A percentile compares a stretch with the other conserved stretches of the same genome.
Evolutionary conservation across 768 basidiomycete genomes (phyloP).

Genomic region (Collybia sordida): DNA sequence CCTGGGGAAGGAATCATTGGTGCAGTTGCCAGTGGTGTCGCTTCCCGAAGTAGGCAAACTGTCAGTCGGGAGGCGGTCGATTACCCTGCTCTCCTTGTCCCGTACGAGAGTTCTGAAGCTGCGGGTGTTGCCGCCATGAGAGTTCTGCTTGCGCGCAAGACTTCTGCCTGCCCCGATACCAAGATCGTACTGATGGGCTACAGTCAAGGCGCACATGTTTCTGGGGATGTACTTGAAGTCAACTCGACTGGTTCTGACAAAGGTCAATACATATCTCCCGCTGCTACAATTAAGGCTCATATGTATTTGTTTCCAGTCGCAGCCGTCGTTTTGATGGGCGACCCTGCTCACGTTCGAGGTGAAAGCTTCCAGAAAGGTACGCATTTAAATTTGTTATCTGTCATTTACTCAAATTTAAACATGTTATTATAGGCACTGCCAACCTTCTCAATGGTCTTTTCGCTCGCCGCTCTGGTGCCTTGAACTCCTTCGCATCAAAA

Average conservation of each 20-base stretch:
- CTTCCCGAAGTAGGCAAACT: constrained; percentile 8
- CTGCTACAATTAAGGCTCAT: background rate
- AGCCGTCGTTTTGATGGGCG: constrained; percentile 12
- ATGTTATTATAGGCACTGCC: constrained; percentile 7
- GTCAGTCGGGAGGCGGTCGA: constrained; percentile 9
- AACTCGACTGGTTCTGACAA: constrained; percentile 8
- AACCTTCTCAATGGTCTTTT: constrained; percentile 9
- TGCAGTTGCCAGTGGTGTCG: constrained; percentile 10
- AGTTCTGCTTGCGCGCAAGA: constrained; percentile 3
- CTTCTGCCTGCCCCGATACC: constrained; percentile 10
- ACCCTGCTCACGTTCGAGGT: constrained; percentile 10
- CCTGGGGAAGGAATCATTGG: constrained; percentile 18
- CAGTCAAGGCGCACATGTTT: constrained; percentile 13
- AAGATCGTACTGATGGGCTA: constrained; percentile 15
- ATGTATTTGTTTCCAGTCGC: constrained; percentile 2
- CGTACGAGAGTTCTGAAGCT: constrained; percentile 8
- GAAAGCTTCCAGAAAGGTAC: constrained; percentile 13
- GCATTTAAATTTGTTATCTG: no score
- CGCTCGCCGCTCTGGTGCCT: constrained; percentile 7
- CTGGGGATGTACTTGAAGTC: constrained; percentile 12
- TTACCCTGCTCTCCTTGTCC: constrained; percentile 11
- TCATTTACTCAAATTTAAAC: background rate
- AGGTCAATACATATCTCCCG: background rate
- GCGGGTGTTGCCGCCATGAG: constrained; percentile 11
- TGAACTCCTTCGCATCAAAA: constrained; percentile 7